Base-by-base conservation (phyloP, 1,284 basidiomycete species). In the Athelia sp. region DNA sequence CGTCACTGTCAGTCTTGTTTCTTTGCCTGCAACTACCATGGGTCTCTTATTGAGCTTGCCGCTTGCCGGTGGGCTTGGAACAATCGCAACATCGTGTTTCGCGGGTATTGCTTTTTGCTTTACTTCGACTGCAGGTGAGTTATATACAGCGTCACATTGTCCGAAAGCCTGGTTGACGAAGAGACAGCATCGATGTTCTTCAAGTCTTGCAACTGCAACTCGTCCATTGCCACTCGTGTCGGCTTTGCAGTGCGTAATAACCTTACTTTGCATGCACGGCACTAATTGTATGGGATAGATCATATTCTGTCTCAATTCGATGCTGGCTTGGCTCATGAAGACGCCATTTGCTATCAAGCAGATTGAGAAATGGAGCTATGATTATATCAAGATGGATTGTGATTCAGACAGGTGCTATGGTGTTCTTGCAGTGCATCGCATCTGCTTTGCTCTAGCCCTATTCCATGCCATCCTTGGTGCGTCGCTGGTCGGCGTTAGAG, bases 201-300 rank as follows among this genome's bases (percentile, higher is more conserved):
- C 81, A 97, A 97, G 76, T 95, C 93, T 50, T 99, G 96, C 71
- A 98, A 98, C 68, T 99, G 96, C 73, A 98, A 98, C 65, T 97
- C 93, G 10, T 97, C 93, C 1, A 98, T 99, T 58, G 96, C 96
- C 0, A 99, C 96, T 32, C 87, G 96, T 62, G 88, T 99, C 52
- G 96, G 96, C 35, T 99, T 95, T 71, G 93, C 93, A 18, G 92
- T 92, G 63, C 50, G 83, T 68, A 46, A 46, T 29, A 15, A 31
- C n/a, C 31, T 36, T n/a, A 24, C 14, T 9, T 42, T 4, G 24
- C 23, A 14, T 14, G 22, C 9, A 19, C n/a, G n/a, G 15, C 4
- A 13, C 23, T 24, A 10, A 40, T 19, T 23, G 49, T 9, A 18
- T 40, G 26, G 47, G 50, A 44, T 56, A 94, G 92, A 82, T 99